Conservation (phyloP, 352 stramenopile species). For the Pythium scleroteichum region DNA sequence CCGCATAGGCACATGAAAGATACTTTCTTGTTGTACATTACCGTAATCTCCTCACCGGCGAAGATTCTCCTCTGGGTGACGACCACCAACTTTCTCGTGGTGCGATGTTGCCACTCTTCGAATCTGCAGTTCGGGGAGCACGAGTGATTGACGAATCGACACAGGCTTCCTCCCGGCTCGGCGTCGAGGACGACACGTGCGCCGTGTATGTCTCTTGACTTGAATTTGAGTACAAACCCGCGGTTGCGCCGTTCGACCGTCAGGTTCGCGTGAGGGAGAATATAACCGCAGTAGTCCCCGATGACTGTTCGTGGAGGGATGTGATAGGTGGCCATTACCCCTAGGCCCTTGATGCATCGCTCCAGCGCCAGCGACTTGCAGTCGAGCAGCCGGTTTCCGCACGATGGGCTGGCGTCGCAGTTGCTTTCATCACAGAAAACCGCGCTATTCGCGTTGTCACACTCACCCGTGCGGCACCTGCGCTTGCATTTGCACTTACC, state of each 20-base stretch:
- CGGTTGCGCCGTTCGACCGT: neutral
- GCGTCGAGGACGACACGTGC: neutral
- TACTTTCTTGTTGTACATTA: neutral
- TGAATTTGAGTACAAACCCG: slow-evolving; percentile 2
- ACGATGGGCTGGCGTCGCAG: neutral
- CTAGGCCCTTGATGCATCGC: neutral
- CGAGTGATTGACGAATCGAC: slow-evolving; percentile 10
- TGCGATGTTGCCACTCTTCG: neutral
- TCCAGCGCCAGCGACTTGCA: neutral
- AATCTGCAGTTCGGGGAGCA: slow-evolving; percentile 3
- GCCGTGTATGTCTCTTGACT: neutral
- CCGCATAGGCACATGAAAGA: slow-evolving; percentile 3
- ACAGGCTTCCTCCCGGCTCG: neutral
- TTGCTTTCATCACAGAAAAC: slow-evolving; percentile 2
- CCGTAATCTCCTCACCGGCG: neutral
- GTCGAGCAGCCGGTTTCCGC: slow-evolving; percentile 2
- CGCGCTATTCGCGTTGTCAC: neutral
- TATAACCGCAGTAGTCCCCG: slow-evolving; percentile 6
- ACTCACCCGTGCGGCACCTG: neutral
- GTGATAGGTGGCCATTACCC: neutral
- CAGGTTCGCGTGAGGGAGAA: neutral
- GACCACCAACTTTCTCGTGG: slow-evolving; percentile 2
- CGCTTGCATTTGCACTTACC: neutral
- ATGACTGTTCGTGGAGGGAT: neutral
- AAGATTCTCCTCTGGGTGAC: neutral